Base-by-base conservation (phyloP, 352 stramenopile genomes). In the Phytophthora lateralis region DNA sequence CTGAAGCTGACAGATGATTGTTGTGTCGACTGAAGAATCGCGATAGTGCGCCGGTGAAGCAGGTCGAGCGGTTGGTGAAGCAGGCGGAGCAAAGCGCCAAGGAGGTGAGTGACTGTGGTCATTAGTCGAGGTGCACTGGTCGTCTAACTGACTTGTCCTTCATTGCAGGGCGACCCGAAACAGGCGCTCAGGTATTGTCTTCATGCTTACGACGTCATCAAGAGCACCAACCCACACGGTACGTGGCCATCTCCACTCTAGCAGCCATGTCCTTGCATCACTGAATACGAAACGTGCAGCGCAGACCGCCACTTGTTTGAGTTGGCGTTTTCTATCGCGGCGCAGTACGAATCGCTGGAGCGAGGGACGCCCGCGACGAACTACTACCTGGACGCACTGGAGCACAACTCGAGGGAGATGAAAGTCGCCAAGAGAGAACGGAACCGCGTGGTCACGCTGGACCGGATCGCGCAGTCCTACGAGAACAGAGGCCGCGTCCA, bases 251-350 rank as follows among this genome's bases (percentile, higher is more conserved):
- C 34, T 55, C 9, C 11, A 42, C 56, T 21, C 21, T 37, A 43
- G 8, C 3, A 7, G 15, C 6, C 5, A 37, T 11, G 35, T n/a
- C 26, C 9, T 45, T n/a, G n/a, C 20, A 21, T 26, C 1, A 48
- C 34, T 61, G 14, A 55, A 20, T 14, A 15, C 11, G 20, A 18
- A 11, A 6, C 21, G n/a, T 45, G 39, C 38, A 26, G 6, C 44
- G 20, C 43, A 93, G 85, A 94, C 62, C 80, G 77, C 0, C 85
- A 92, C 49, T 73, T 92, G 71, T 91, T 92, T 43, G 81, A 91
- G 62, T 47, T 94, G 12, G 80, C 82, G 18, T 92, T 94, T 37
- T 60, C 76, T 9, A 89, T 94, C 29, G 82, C 85, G 17, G 82
- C 85, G 21, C 85, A 92, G 66, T 91, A 88, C 55, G 83, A 92